Percentiles rank a stretch among this genome's conserved stretches.
These are phyloP conservation scores for Musa schizocarpa DNA, from an alignment of 176 grass and related monocot genomes.

Conservation along the genomic window DNA sequence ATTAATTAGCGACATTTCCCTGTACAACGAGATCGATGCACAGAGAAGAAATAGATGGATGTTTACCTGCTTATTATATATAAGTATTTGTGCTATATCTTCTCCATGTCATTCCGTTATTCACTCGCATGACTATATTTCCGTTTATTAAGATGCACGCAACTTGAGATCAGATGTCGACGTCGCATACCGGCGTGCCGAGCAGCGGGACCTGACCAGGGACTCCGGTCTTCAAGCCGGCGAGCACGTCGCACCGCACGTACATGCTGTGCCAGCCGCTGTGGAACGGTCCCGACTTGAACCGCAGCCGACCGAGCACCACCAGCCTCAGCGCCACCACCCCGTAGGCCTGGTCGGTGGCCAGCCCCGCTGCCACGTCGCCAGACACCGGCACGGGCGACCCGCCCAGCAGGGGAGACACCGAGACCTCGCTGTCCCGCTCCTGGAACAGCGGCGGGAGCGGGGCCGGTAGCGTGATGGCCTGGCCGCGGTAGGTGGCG, in stretches of 20 bases:
- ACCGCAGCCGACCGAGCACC: slow-evolving; percentile 59
- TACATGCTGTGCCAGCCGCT: slow-evolving; percentile 46
- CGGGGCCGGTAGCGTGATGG: slow-evolving; percentile 38
- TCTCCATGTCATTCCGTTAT: no score
- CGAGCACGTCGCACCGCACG: slow-evolving; percentile 67
- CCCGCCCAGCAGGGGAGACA: slow-evolving; percentile 30
- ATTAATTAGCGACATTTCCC: no score
- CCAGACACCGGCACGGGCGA: slow-evolving; percentile 41
- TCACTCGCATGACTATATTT: no score
- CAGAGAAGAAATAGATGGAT: no score
- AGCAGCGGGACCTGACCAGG: slow-evolving; percentile 38
- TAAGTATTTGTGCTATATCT: no score
- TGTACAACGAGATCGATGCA: no score
- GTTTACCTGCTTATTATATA: no score
- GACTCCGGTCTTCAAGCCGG: slow-evolving; percentile 26
- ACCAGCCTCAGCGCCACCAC: slow-evolving; percentile 54
- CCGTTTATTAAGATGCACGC: neutral
- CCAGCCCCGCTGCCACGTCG: slow-evolving; percentile 39
- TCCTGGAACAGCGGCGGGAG: slow-evolving; percentile 61
- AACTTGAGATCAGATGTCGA: slow-evolving; percentile 17
- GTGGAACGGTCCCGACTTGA: slow-evolving; percentile 50
- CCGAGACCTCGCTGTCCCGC: slow-evolving; percentile 27
- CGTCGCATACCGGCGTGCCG: slow-evolving; percentile 44
- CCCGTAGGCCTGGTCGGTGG: slow-evolving; percentile 38
- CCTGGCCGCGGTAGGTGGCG: slow-evolving; percentile 52